Evolutionary conservation across 495 filamentous ascomycete species (phyloP), one percentile per base, ranked within the genome.

Genomic region (Talaromyces wortmannii): DNA sequence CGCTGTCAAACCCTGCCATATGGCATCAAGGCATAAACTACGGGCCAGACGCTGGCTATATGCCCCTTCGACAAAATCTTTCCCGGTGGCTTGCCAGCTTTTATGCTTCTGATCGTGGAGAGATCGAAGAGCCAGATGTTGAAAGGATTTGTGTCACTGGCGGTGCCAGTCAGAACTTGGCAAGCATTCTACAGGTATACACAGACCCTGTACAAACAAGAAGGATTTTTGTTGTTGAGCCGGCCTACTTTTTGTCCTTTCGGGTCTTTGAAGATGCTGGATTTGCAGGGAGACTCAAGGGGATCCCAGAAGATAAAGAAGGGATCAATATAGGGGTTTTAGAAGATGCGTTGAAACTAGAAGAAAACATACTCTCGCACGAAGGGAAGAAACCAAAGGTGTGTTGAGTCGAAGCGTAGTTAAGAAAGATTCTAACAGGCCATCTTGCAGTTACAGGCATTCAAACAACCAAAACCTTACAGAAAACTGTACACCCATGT

Each of bases 31-130:
- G 67, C 11, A 71, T 92, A 17, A 73, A 79, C 8, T 94, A 94
- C 64, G 90, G 83, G 0, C 82, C 86, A 1, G 87, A 92, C 60
- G 64, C 74, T 15, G 89, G 90, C 1, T 83, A 88, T 58, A 59
- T 71, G 12, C 80, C 81, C 8, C 67, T 87, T 0, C 66, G 86
- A 16, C 64, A 77, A 52, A 72, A 76, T 4, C 66, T 94, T 46
- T 81, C 84, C 6, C 51, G 56, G 11, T 92, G 88, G 87, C 63
- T 88, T 3, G 67, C 70, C 0, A 53, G 57, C 1, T 82, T 79
- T 52, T 91, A 89, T 58, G 31, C 48, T 6, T 65, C 71, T 0
- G 29, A 36, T 30, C 23, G 23, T 23, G 23, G 23, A 4, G 23
- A 23, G 23, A 23, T 10, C 12, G 58, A 52, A 0, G 55, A 62